A percentile compares a stretch with the other conserved stretches of the same genome.
Conservation (phyloP, 2,329 filamentous ascomycete species). For the Xylariomycetidae sp. region DNA sequence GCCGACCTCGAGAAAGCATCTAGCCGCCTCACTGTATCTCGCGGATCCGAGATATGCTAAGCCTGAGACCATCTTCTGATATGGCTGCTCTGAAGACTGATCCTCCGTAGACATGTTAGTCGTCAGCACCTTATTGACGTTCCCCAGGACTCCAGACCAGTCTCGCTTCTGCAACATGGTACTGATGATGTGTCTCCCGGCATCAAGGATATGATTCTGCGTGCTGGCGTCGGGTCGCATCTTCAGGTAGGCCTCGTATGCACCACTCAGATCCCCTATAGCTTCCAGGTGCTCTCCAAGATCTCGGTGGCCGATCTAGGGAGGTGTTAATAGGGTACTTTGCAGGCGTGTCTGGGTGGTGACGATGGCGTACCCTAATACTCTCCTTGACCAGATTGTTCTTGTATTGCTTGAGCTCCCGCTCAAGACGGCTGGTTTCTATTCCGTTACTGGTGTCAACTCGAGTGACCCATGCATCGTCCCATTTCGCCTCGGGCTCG, state of each 20-base stretch:
- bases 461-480: constrained; percentile 70
- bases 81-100: constrained; percentile 42
- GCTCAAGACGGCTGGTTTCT: constrained; percentile 73
- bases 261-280: constrained; percentile 67
- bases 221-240: constrained; percentile 92
- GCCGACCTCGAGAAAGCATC: constrained; percentile 64
- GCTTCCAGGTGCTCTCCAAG: constrained; percentile 77
- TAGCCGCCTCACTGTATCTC: constrained; percentile 60
- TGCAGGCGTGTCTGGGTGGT: neutral
- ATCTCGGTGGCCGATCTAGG: constrained; percentile 90
- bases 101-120: constrained; percentile 42
- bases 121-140: constrained; percentile 59
- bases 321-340: neutral
- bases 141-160: constrained; percentile 64
- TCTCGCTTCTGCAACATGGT: constrained; percentile 73
- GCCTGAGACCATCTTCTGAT: constrained; percentile 48
- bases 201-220: constrained; percentile 75
- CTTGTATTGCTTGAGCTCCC: constrained; percentile 86
- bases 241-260: constrained; percentile 72
- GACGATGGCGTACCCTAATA: constrained; percentile 62
- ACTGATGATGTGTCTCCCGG: constrained; percentile 72
- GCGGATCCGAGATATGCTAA: constrained; percentile 43
- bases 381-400: constrained; percentile 98
- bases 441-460: constrained; percentile 62
- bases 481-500: constrained; percentile 63